These are phyloP conservation scores for Endotrypanum monterogeii DNA, from an alignment of 208 protist genomes.

Conservation along the genomic window DNA sequence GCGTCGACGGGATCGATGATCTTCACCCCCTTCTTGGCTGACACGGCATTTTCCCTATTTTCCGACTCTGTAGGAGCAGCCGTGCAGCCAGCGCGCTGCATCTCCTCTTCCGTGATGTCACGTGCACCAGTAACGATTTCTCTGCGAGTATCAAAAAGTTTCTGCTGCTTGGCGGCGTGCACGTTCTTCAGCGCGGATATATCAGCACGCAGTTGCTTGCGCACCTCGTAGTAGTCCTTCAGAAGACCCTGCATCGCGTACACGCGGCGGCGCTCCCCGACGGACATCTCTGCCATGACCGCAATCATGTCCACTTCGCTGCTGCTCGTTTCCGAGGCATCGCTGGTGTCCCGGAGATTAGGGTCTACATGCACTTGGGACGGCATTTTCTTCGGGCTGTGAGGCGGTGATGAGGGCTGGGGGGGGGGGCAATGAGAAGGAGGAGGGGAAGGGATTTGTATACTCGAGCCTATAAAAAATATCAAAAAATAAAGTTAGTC, in stretches of 20 bases:
- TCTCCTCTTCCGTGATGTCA: slow-evolving; percentile 72
- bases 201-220: slow-evolving; percentile 42
- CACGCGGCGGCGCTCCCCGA: slow-evolving; percentile 48
- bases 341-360: slow-evolving; percentile 33
- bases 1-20: slow-evolving; percentile 46
- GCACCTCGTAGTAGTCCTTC: slow-evolving; percentile 48
- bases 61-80: not conserved
- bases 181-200: slow-evolving; percentile 37
- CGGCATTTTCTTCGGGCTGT: slow-evolving; percentile 7
- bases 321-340: slow-evolving; percentile 13
- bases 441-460: not conserved
- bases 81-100: slow-evolving; percentile 16
- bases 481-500: not conserved
- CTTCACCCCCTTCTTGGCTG: slow-evolving; percentile 44
- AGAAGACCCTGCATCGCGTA: slow-evolving; percentile 67
- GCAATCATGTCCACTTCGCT: slow-evolving; percentile 59
- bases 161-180: slow-evolving; percentile 18
- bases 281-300: slow-evolving; percentile 56
- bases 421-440: not conserved
- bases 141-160: slow-evolving; percentile 41
- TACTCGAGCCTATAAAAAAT: not conserved
- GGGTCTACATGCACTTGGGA: slow-evolving; percentile 28
- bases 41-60: slow-evolving; percentile 8
- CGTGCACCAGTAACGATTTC: slow-evolving; percentile 61
- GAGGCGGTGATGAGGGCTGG: not conserved